A percentile compares a stretch with the other conserved stretches of the same genome.
Evolutionary conservation across 352 stramenopile genomes (phyloP).

Genomic region (Globisporangium emineosum): DNA sequence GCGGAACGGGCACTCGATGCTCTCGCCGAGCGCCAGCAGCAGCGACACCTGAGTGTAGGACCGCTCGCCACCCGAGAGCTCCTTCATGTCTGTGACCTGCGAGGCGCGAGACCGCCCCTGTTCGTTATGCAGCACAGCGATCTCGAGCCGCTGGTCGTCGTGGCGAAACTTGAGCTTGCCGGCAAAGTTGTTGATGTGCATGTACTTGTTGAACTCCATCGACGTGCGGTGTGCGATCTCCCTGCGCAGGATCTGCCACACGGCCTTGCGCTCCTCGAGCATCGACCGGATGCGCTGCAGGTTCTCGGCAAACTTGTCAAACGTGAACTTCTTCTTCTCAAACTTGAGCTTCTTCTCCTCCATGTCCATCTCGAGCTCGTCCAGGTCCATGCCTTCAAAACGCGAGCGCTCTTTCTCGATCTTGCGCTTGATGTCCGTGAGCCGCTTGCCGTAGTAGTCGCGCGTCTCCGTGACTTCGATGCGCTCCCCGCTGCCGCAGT

Average conservation of each 20-base stretch:
- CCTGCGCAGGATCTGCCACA: constrained; percentile 77
- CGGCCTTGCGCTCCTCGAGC: constrained; percentile 68
- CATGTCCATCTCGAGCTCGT: constrained; percentile 69
- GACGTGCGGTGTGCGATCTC: constrained; percentile 77
- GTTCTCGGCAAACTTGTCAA: constrained; percentile 61
- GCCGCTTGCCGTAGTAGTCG: constrained; percentile 76
- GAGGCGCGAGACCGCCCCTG: constrained; percentile 58
- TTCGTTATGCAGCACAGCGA: constrained; percentile 81
- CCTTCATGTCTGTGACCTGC: constrained; percentile 95
- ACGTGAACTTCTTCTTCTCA: constrained; percentile 57
- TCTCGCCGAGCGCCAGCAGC: constrained; percentile 92
- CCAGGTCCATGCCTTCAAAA: constrained; percentile 82
- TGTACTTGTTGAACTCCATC: constrained; percentile 83
- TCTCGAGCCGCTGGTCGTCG: constrained; percentile 70
- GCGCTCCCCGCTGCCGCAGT: constrained; percentile 53
- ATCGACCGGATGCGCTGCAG: constrained; percentile 62
- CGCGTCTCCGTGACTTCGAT: constrained; percentile 60
- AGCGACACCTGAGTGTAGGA: constrained; percentile 96
- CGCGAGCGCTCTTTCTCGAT: constrained; percentile 71
- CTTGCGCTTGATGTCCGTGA: constrained; percentile 76
- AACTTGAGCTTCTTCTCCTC: constrained; percentile 76
- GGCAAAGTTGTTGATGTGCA: constrained; percentile 83
- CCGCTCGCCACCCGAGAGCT: constrained; percentile 96
- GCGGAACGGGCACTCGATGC: constrained; percentile 92
- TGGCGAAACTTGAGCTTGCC: constrained; percentile 82